Base-by-base conservation (phyloP, 108 stramenopile genomes). In the Nitzschia inconspicua region DNA sequence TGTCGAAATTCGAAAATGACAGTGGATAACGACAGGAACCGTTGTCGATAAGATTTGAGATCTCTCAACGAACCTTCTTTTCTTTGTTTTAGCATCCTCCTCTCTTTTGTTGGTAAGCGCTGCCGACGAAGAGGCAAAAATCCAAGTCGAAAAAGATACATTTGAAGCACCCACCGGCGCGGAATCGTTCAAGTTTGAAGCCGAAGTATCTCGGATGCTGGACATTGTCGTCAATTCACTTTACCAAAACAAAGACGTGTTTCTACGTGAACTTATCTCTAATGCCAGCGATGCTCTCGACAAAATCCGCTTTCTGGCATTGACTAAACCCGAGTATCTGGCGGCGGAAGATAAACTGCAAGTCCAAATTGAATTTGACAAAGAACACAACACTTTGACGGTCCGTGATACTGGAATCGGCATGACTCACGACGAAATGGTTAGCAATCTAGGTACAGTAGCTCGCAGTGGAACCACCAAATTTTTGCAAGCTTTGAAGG, bases 171-270 rank as follows among this genome's bases (percentile, higher is more conserved):
- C 79, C 7, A 66, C 63, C 11, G 48, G 47, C 31, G 74, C 79
- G 30, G 79, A 80, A 60, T 65, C 28, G n/a, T 80, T 68, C 68
- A 75, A 85, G 55, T 99, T 98, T 77, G 95, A 99, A 59, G 98
- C 99, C 30, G 98, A 99, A 72, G 97, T 98, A 7, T 80, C 89
- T 64, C 89, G 96, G 13, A 95, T 99, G 85, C 81, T 99, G 70
- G 98, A 99, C 77, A 99, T 99, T 77, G 96, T 99, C 67, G 94
- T 99, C 67, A 98, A 99, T 77, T 96, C 95, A 16, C 89, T 99
- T 34, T 99, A 99, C 88, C 95, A 96, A 70, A 99, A 97, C 89
- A 98, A 96, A 69, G 98, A 98, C 44, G 84, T 98, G 37, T 96
- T 95, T 74, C 73, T 98, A 18, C 85, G 97, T 37, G 94, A 95